Base-by-base conservation (phyloP, 225 moss, liverwort and hornwort genomes). In the Asterella californica region DNA sequence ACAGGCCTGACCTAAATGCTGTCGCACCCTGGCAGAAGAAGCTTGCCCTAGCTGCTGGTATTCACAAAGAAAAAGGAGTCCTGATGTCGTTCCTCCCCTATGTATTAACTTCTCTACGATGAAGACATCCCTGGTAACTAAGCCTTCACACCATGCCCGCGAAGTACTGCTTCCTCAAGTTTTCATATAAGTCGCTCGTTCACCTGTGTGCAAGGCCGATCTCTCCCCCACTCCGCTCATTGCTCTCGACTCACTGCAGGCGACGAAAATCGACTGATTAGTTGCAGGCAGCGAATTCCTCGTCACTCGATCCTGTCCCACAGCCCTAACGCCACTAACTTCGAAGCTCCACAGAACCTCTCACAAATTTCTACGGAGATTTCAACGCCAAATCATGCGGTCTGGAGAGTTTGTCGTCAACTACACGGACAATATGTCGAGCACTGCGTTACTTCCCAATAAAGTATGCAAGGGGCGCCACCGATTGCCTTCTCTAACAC, bases 1-100 rank as follows among this genome's bases (percentile, higher is more conserved):
- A 79, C 69, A 64, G 77, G 64, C 63, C 76, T 60, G 61, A 77
- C 77, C 62, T 62, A 77, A 57, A 6, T 63, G 38, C 60, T 42
- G 11, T 76, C 57, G 36, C 70, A 21, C 38, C 45, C 70, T 24
- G 24, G 70, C 11, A 70, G 15, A 73, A 12, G 11, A 3, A 22
- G 9, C 15, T 27, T 52, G 52, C 10, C 73, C 30, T 10, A 45
- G 12, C 36, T 46, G 27, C 36, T 46, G 15, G 15, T 52, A 17
- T 22, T 73, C 30, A 27, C 73, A 7, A 52, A 52, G 24, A 3
- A 42, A 42, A 42, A 2, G 42, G 42, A 42, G 42, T 42, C 42
- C 42, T 7, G 73, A 21, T 8, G 38, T 70, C 14, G 24, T 10
- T 29, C 50, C 74, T 54, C 29, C 73, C 32, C 52, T 52, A 19